Percentiles rank a stretch among this genome's conserved stretches.
phyloP scores from a whole-genome alignment of 1,284 basidiomycete genomes.

The Apiotrichum porosum region DNA sequence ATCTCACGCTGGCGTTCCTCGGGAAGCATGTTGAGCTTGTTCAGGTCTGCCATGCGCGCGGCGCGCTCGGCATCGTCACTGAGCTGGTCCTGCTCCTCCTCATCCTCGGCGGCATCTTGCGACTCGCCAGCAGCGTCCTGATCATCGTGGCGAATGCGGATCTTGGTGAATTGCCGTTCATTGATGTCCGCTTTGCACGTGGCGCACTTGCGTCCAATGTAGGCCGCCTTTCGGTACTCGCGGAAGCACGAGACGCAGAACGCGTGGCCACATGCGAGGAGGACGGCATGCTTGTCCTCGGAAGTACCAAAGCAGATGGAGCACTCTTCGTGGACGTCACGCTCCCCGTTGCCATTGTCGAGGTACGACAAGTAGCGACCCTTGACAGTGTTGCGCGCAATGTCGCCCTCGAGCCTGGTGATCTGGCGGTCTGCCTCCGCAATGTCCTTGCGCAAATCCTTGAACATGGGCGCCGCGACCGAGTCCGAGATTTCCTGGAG shows the following conservation, averaged over 20 bases:
- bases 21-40: constrained; percentile 28
- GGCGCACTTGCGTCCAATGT: constrained; percentile 31
- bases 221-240: constrained; percentile 24
- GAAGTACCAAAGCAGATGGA: constrained; percentile 44
- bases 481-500: constrained; percentile 47
- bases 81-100: constrained; percentile 1
- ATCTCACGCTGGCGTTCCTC: constrained; percentile 22
- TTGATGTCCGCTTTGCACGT: constrained; percentile 25
- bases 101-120: neutral
- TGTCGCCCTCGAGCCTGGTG: constrained; percentile 19
- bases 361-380: constrained; percentile 37
- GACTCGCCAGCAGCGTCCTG: neutral
- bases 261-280: constrained; percentile 42
- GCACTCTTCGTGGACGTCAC: constrained; percentile 38
- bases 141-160: neutral
- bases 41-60: constrained; percentile 21
- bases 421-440: constrained; percentile 15
- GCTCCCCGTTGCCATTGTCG: constrained; percentile 17
- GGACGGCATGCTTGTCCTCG: constrained; percentile 32
- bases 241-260: constrained; percentile 42
- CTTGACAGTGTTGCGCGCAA: constrained; percentile 30
- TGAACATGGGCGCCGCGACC: constrained; percentile 28
- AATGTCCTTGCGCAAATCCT: constrained; percentile 23
- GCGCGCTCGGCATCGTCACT: constrained; percentile 12
- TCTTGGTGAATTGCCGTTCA: neutral